Conservation (phyloP, 805 yeast species). For the Yarrowia deformans region DNA sequence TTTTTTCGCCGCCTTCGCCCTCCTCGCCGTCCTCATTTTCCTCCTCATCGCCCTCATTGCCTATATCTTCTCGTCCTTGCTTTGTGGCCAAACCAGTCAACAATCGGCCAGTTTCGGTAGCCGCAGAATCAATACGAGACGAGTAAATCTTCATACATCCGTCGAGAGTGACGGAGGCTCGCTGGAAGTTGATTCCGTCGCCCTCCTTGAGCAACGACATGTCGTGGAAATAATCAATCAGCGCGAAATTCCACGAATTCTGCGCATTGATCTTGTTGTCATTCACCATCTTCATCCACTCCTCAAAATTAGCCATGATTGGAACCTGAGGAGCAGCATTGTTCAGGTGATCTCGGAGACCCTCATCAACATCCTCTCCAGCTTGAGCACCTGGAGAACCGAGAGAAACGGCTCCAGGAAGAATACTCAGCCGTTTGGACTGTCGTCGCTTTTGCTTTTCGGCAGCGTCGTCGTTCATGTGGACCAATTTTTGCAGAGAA, state of each 20-base stretch:
- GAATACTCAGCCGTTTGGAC: constrained; percentile 34
- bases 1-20: constrained; percentile 44
- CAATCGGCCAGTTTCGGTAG: constrained; percentile 85
- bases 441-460: constrained; percentile 45
- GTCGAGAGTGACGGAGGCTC: constrained; percentile 89
- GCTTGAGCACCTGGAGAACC: constrained; percentile 7
- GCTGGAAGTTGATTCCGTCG: constrained; percentile 83
- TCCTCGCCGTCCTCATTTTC: constrained; percentile 43
- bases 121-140: constrained; percentile 90
- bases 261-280: constrained; percentile 83
- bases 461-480: constrained; percentile 46
- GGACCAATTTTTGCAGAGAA: constrained; percentile 40
- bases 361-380: constrained; percentile 21
- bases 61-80: constrained; percentile 41
- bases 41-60: constrained; percentile 43
- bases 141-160: constrained; percentile 94
- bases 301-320: constrained; percentile 62
- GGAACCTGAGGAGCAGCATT: constrained; percentile 41
- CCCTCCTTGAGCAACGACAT: constrained; percentile 76
- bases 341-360: constrained; percentile 14
- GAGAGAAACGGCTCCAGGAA: constrained; percentile 14
- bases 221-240: constrained; percentile 91
- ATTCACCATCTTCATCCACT: constrained; percentile 83
- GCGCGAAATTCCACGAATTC: constrained; percentile 89
- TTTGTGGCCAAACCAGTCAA: constrained; percentile 70